Evolutionary conservation across 352 stramenopile genomes (phyloP).

Genomic region (Phytopythium vexans): DNA sequence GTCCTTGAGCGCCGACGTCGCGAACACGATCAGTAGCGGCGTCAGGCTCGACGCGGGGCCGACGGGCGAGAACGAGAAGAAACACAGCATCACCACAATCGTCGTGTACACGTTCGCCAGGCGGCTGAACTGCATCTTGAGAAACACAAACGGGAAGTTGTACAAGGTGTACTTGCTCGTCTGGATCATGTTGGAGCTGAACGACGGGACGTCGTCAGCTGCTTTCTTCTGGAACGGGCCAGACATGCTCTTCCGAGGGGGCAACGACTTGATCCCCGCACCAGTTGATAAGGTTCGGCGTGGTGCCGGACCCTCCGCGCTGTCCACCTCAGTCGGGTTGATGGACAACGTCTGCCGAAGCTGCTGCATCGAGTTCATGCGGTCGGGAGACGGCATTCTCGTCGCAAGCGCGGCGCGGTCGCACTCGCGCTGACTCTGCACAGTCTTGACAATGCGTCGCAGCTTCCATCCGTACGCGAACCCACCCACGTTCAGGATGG

Average conservation of each 20-base stretch:
- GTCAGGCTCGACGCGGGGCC: slow-evolving; percentile 81
- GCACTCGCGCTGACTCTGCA: slow-evolving; percentile 77
- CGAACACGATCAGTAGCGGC: slow-evolving; percentile 85
- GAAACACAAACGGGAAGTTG: slow-evolving; percentile 88
- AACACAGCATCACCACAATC: slow-evolving; percentile 87
- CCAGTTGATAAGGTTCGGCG: slow-evolving; percentile 51
- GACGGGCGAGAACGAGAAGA: slow-evolving; percentile 86
- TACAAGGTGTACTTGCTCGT: slow-evolving; percentile 91
- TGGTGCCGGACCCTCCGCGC: slow-evolving; percentile 26
- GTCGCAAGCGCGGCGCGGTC: slow-evolving; percentile 76
- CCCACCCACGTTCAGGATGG: slow-evolving; percentile 70
- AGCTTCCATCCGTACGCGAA: slow-evolving; percentile 88
- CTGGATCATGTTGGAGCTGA: slow-evolving; percentile 75
- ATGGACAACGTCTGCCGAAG: slow-evolving; percentile 54
- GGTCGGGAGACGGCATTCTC: slow-evolving; percentile 59
- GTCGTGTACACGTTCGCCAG: slow-evolving; percentile 89
- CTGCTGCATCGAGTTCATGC: slow-evolving; percentile 39
- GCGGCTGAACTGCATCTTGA: slow-evolving; percentile 90
- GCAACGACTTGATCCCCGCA: slow-evolving; percentile 9
- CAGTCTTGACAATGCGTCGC: slow-evolving; percentile 80
- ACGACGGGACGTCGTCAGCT: slow-evolving; percentile 23
- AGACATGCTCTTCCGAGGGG: slow-evolving; percentile 21
- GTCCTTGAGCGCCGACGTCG: slow-evolving; percentile 85
- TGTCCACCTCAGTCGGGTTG: slow-evolving; percentile 45
- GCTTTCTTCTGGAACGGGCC: slow-evolving; percentile 5